Conservation (phyloP, 192 early-diverging fungal genomes). For the Coemansia sp. region DNA sequence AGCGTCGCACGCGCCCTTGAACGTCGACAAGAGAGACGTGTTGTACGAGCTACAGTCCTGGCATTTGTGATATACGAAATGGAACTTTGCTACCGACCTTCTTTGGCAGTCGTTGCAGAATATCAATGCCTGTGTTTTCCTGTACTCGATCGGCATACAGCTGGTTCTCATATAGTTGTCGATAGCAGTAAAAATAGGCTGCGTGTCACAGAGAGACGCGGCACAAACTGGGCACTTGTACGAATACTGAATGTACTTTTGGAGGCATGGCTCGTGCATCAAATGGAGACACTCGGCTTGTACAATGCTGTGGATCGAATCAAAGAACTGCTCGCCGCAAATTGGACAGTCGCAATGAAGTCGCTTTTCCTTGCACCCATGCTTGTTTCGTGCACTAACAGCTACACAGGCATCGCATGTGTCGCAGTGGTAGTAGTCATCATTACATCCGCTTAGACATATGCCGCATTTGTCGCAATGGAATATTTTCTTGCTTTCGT, state of each 20-base stretch:
- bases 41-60: conserved; percentile 84
- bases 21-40: conserved; percentile 60
- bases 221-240: conserved; percentile 96
- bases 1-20: neutral
- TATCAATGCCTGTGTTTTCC: conserved; percentile 66
- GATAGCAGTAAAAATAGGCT: conserved; percentile 77
- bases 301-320: conserved; percentile 73
- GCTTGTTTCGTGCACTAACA: conserved; percentile 68
- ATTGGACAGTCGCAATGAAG: conserved; percentile 94
- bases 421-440: conserved; percentile 90
- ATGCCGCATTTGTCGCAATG: conserved; percentile 94
- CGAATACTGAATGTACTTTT: conserved; percentile 82
- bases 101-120: conserved; percentile 97
- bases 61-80: conserved; percentile 98
- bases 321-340: conserved; percentile 95
- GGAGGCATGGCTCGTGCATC: conserved; percentile 87
- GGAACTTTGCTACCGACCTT: conserved; percentile 80
- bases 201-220: conserved; percentile 88
- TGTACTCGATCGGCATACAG: conserved; percentile 91
- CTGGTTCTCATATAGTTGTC: conserved; percentile 79
- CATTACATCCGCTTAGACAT: conserved; percentile 81
- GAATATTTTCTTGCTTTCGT: conserved; percentile 81
- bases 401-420: conserved; percentile 92
- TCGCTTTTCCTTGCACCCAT: conserved; percentile 90
- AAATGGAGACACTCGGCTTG: conserved; percentile 79